These are phyloP conservation scores for Lepidopterella palustris DNA, from an alignment of 495 filamentous ascomycete genomes.

Conservation along the genomic window DNA sequence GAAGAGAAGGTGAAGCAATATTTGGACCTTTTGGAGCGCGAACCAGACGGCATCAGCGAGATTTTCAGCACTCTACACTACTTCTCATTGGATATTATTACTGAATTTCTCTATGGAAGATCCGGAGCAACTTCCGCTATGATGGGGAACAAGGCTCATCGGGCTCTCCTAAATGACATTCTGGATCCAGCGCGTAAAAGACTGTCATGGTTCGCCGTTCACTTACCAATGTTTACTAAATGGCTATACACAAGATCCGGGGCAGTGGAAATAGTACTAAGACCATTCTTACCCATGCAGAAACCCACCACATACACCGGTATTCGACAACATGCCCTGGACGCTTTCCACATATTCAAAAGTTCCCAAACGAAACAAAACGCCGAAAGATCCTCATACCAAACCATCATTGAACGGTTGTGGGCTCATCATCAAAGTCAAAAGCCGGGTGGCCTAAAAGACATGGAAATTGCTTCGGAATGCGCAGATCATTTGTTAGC, in stretches of 20 bases:
- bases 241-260: conserved; percentile 36
- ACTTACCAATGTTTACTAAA: conserved; percentile 33
- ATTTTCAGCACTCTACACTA: conserved; percentile 39
- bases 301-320: conserved; percentile 38
- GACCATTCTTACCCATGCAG: conserved; percentile 32
- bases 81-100: conserved; percentile 41
- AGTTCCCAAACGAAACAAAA: not conserved
- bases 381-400: no score
- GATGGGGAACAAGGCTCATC: conserved; percentile 20
- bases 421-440: conserved; percentile 14
- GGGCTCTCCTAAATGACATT: conserved; percentile 35
- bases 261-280: conserved; percentile 22
- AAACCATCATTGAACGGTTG: not conserved
- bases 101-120: conserved; percentile 35
- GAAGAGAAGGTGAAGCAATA: conserved; percentile 33
- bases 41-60: conserved; percentile 25
- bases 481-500: conserved; percentile 34
- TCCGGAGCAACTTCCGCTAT: conserved; percentile 29
- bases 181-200: conserved; percentile 31
- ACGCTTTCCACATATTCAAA: conserved; percentile 21
- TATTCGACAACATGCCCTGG: conserved; percentile 33
- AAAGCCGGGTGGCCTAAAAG: conserved; percentile 21
- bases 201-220: conserved; percentile 36
- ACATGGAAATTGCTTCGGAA: conserved; percentile 33
- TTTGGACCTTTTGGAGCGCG: conserved; percentile 29